Base-by-base conservation (phyloP, 371 early-diverging fungal genomes). In the Choanephora cucurbitarum region DNA sequence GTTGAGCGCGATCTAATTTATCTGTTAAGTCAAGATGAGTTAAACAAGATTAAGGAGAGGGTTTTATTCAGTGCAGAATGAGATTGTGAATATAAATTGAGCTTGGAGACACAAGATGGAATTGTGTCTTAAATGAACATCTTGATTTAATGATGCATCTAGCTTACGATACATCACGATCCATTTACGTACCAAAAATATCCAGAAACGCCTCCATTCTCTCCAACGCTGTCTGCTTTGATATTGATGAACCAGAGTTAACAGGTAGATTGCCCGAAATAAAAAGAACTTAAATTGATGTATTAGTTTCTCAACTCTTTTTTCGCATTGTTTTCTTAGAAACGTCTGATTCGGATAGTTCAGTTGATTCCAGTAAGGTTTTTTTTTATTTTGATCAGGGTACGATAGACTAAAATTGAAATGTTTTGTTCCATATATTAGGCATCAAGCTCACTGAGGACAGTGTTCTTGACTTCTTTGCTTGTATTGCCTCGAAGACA, bases 221-320 rank as follows among this genome's bases (percentile, higher is more conserved):
- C 28, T 28, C 28, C 28, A 28, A 28, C 28, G 28, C 28, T 28
- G 44, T 40, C 40, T 40, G 13, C 13, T 40, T 40, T 40, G 40
- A 40, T 40, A 40, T 40, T 17, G 40, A 40, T 40, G 40, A 40
- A 40, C n/a, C 40, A 40, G 40, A 40, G 40, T 40, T 40, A 40
- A 40, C 40, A 40, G 40, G 40, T 40, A 40, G 40, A 5, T 40
- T 40, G 40, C 40, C 40, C 40, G 40, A 40, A 40, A 40, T 40
- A 40, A 40, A 40, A 40, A 40, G 40, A 10, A 40, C 17, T 40
- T 40, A 40, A 10, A 40, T 40, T 43, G 19, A 19, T 43, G 44
- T 43, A 19, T 19, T 43, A 43, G 44, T 44, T 44, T 44, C 44
- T 44, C 44, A 44, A 44, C 44, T 44, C 21, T 44, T 44, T 44